Base-by-base conservation (phyloP, 2,329 filamentous ascomycete genomes). In the Grosmannia clavigera region DNA sequence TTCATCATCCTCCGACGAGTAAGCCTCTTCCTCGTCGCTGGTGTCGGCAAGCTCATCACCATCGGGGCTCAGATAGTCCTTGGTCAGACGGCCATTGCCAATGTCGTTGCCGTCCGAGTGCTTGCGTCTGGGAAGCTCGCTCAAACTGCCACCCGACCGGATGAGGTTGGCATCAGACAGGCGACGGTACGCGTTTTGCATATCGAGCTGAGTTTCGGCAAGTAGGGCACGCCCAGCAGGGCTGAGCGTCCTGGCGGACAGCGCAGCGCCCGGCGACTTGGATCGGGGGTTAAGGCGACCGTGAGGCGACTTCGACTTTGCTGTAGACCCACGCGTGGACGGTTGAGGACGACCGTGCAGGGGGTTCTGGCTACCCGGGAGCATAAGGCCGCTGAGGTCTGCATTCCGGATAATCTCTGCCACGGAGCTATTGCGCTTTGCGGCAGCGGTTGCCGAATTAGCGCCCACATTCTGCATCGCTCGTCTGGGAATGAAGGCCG, bases 121-220 rank as follows among this genome's bases (percentile, higher is more conserved):
- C 46, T 73, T 76, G 57, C 81, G 79, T 63, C 80, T 76, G 22
- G 84, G 79, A 27, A 89, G 74, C 57, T 78, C 75, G 7, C 85
- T 79, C 38, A 92, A 72, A 57, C 76, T 81, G 33, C 87, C 85
- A 22, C 82, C 79, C 5, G 85, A 84, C 35, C 78, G 79, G 3
- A 82, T 77, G 52, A 92, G 73, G 57, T 85, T 84, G 12, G 86
- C 86, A 68, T 92, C 86, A 1, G 87, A 90, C 22, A 91, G 74
- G 61, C 83, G 81, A 57, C 85, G 79, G 68, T 91, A 89, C 4
- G 87, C 85, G 64, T 77, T 86, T 61, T 80, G 82, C 71, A 88
- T 81, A 68, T 91, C 86, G 58, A 90, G 74, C 55, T 81, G 78
- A 12, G 82, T 84, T 59, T 83, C 82, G 51, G 83, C 80, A 3